Percentiles rank a stretch among this genome's conserved stretches.
These are phyloP conservation scores for Glycyrrhiza uralensis DNA, from an alignment of 306 rosid species.

Conservation along the genomic window DNA sequence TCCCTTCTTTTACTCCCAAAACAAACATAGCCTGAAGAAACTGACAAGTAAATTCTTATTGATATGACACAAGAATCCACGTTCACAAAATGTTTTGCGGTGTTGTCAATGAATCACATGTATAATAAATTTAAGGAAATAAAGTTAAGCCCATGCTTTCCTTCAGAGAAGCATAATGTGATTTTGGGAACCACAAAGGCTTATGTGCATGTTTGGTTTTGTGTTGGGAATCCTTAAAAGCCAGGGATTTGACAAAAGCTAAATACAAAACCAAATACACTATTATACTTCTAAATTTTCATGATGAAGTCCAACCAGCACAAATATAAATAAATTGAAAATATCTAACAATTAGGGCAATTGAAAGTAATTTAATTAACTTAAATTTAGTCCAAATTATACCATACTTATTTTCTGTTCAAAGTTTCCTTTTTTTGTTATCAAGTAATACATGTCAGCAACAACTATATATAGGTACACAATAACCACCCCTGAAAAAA, in stretches of 20 bases:
- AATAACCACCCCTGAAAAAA: background rate
- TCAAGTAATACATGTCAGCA: background rate
- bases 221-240: too few relatives aligned
- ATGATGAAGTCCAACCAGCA: background rate
- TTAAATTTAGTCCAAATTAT: background rate
- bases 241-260: too few relatives aligned
- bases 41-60: background rate
- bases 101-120: background rate
- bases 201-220: too few relatives aligned
- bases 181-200: background rate
- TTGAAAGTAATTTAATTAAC: background rate
- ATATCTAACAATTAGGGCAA: background rate
- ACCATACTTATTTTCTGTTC: background rate
- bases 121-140: background rate
- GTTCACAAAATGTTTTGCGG: background rate
- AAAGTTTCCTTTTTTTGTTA: background rate
- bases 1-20: background rate
- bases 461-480: background rate
- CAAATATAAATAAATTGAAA: background rate
- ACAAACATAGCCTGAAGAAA: background rate
- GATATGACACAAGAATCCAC: background rate
- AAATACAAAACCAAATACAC: too few relatives aligned
- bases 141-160: background rate
- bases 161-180: background rate
- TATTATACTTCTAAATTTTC: background rate